phyloP scores from a whole-genome alignment of 2,329 filamentous ascomycete species.

The Diaporthe aspalathi region DNA sequence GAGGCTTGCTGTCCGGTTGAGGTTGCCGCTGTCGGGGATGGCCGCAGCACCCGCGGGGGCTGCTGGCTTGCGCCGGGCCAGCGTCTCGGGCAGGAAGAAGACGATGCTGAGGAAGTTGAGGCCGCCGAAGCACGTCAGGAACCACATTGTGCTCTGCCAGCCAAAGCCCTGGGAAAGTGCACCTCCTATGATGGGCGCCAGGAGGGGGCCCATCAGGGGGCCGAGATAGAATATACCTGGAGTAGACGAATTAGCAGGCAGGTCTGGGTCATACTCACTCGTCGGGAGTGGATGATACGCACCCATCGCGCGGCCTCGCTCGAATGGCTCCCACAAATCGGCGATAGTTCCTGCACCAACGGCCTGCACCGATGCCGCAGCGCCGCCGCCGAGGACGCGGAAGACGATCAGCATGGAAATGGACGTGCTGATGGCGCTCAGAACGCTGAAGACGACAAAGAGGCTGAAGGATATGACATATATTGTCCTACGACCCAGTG shows the following conservation, averaged over 20 bases:
- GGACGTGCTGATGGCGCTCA: slow-evolving; percentile 75
- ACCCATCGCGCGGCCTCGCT: slow-evolving; percentile 84
- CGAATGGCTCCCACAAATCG: slow-evolving; percentile 79
- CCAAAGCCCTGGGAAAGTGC: slow-evolving; percentile 74
- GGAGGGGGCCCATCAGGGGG: slow-evolving; percentile 77
- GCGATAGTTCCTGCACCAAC: slow-evolving; percentile 87
- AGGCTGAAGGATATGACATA: slow-evolving; percentile 80
- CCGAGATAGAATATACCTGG: slow-evolving; percentile 77
- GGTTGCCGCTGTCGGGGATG: slow-evolving; percentile 2
- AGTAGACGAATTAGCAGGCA: not conserved
- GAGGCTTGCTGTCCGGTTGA: slow-evolving; percentile 43
- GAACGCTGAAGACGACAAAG: slow-evolving; percentile 76
- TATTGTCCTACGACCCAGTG: slow-evolving; percentile 78
- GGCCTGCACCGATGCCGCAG: slow-evolving; percentile 82
- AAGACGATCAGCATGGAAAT: slow-evolving; percentile 83
- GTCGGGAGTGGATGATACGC: slow-evolving; percentile 38
- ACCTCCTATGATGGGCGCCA: slow-evolving; percentile 83
- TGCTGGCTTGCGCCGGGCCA: slow-evolving; percentile 52
- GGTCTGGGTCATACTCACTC: not conserved
- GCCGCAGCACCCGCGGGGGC: slow-evolving; percentile 27
- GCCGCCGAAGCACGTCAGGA: slow-evolving; percentile 76
- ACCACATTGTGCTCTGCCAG: slow-evolving; percentile 85
- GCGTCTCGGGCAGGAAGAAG: slow-evolving; percentile 74
- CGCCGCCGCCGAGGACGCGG: slow-evolving; percentile 79
- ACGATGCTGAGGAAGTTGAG: slow-evolving; percentile 66